Percentiles rank a stretch among this genome's conserved stretches.
These are phyloP conservation scores for Leccinum incarnatum DNA, from an alignment of 768 basidiomycete genomes.

Conservation along the genomic window DNA sequence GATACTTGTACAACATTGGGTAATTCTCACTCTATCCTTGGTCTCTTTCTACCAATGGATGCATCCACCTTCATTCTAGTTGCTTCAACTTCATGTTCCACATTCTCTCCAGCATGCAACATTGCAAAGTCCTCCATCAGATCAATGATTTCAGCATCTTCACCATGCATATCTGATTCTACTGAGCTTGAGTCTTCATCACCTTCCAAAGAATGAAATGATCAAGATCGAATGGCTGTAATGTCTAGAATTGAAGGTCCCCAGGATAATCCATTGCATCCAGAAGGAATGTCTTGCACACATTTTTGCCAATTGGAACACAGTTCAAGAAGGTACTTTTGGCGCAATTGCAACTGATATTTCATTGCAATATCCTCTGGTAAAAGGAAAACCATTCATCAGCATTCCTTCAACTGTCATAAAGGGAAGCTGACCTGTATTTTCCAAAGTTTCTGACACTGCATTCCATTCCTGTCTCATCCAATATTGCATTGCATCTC, in stretches of 20 bases:
- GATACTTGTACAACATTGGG: too few species aligned
- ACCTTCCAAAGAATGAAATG: neutral
- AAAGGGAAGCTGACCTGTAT: neutral
- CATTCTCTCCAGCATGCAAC: neutral
- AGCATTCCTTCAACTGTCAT: neutral
- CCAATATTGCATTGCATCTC: neutral
- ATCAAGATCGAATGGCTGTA: neutral
- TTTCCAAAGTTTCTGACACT: neutral
- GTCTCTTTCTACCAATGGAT: neutral
- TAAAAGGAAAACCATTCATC: neutral
- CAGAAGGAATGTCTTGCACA: neutral
- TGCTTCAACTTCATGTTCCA: neutral
- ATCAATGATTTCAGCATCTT: neutral
- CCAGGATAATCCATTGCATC: neutral
- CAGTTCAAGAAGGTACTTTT: neutral
- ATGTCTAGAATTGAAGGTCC: neutral
- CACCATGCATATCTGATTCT: neutral
- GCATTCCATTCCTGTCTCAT: neutral
- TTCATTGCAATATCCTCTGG: neutral
- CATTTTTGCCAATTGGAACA: neutral
- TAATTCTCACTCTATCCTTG: neutral
- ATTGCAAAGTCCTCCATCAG: neutral
- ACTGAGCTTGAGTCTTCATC: neutral
- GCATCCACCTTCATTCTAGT: neutral
- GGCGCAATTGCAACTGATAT: neutral